Evolutionary conservation across 148 eudicot species (phyloP), one percentile per base, ranked within the genome.

Genomic region (Simmondsia chinensis): DNA sequence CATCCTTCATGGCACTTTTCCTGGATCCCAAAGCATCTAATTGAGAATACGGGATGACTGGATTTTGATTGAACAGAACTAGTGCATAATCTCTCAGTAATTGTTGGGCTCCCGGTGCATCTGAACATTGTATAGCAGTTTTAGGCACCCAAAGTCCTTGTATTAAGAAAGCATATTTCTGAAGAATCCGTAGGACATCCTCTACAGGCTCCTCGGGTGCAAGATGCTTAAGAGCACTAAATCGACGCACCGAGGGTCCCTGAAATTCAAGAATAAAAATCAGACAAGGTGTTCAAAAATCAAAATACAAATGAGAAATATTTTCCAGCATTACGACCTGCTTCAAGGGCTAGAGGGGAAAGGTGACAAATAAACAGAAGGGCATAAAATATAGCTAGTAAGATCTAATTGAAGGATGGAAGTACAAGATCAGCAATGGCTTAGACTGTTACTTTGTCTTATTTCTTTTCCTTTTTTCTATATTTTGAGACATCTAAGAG

Each of bases 81-180:
- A 91, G 83, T 30, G 52, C 48, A 44, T 48, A 67, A 57, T 91
- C 79, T 59, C 95, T 74, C 9, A 60, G 66, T 33, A 65, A 24
- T 14, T 3, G 15, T 10, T 66, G 67, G 51, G 6, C 0, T 21
- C 62, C 69, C 0, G 3, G 13, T 27, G 52, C 38, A 38, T 43
- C 55, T 40, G 56, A 60, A 57, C 39, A 20, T 37, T 73, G 59
- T 38, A 74, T 38, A 1, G 33, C 2, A 39, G 73, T 67, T 64
- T 72, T 91, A 20, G 74, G 68, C 48, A 85, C 83, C 97, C 97
- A 91, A 6, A 69, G 61, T 24, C 97, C 97, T 66, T 91, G 97
- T 36, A 91, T 76, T 66, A 91, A 68, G 40, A 23, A 35, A 63
- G 83, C 88, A 54, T 43, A 39, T 46, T 68, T 52, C 63, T 65